Base-by-base conservation (phyloP, 1,139 yeast genomes). In the Suhomyces bokatorum region DNA sequence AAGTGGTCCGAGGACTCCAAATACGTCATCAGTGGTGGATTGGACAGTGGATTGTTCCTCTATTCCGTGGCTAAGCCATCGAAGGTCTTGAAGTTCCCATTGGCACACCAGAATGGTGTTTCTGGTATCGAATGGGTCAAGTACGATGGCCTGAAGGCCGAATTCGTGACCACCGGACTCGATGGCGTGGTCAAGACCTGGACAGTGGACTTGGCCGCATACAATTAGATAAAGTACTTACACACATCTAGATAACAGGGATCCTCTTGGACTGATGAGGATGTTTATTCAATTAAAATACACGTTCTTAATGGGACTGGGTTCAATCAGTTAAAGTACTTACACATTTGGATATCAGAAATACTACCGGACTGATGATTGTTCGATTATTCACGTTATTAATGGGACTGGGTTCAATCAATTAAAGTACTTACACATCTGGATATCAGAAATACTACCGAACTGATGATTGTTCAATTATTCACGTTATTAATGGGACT, bases 81-180 rank as follows among this genome's bases (percentile, higher is more conserved):
- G 47, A 87, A 83, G 69, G 90, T 84, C 50, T 69, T 87, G 54
- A 89, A 88, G 66, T 66, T 67, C 38, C 70, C 85, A 50, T 85
- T 87, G 58, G 93, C 97, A 0, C 99, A 93, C 63, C 90, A 87
- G 60, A 91, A 82, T 44, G 98, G 97, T 45, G 89, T 88, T 38
- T 78, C 81, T 38, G 80, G 80, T 30, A 87, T 89, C 13, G 75
- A 69, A 39, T 95, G 98, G 98, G 47, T 73, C 15, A 37, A 47
- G 6, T 73, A 69, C 30, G 66, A 58, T 4, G 66, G 62, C 14
- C 72, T 65, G 7, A 35, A 48, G 22, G 73, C 66, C 1, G 67
- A 70, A 15, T 63, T 91, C 39, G 80, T 81, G 6, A 81, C 86
- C 48, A 83, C 81, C 16, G 99, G 99, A 27, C 70, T 83, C 14